Base-by-base conservation (phyloP, 345 rosid species). In the Corchorus olitorius region DNA sequence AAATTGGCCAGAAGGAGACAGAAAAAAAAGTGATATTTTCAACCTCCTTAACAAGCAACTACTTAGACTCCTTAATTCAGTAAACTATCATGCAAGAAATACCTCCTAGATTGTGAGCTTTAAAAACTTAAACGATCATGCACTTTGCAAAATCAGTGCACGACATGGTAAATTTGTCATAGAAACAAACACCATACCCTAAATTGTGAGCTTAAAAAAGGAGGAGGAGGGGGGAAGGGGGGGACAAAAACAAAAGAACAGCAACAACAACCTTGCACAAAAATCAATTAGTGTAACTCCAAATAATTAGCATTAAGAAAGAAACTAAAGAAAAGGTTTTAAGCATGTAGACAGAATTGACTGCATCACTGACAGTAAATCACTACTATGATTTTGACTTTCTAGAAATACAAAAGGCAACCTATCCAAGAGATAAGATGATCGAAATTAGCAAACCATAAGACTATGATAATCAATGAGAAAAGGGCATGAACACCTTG, bases 401-500 rank as follows among this genome's bases (percentile, higher is more conserved):
- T 69, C 53, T 34, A 50, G 43, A 50, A 17, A 6, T 49, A 69
- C 11, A 41, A 52, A 54, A 71, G n/a, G n/a, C n/a, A 37, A 54
- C n/a, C 33, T 66, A 7, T 20, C 6, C 16, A 46, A 19, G 5
- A 20, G 71, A 45, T n/a, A 66, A 14, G 16, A 46, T 20, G 17
- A 46, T 6, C 11, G 3, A 11, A 70, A 70, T 17, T 35, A 52
- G 60, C 10, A 70, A 7, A 52, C 43, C 27, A 27, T 39, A 39
- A 39, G 6, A 41, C 22, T 17, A 59, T 22, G 8, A 41, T 2
- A 65, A 75, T 12, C 20, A 41, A 37, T 34, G n/a, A 48, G 71
- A 70, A 63, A 14, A 80, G 35, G 77, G 77, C 56, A 74, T 77
- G 65, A 83, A 54, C 58, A 92, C 98, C 97, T 86, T 79, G 97